Evolutionary conservation across 2,329 filamentous ascomycete species (phyloP).

Genomic region (Penicillium hesseltinei): DNA sequence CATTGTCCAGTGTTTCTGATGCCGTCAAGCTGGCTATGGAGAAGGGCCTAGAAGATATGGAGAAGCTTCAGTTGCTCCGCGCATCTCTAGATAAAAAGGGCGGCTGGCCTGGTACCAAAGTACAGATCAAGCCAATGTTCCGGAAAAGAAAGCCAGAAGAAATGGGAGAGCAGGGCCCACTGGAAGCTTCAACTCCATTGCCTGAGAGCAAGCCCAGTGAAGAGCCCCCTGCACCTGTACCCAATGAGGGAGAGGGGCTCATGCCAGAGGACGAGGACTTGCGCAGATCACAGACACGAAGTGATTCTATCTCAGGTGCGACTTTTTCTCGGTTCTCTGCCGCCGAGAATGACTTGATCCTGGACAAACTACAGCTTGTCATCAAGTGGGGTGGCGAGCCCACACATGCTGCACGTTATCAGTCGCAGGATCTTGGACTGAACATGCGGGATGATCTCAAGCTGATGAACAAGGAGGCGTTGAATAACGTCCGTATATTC

Average conservation of each 20-base stretch:
- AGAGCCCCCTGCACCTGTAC: conserved; percentile 23
- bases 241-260: conserved; percentile 21
- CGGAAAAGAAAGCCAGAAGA: conserved; percentile 76
- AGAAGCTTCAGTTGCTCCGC: conserved; percentile 80
- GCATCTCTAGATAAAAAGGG: conserved; percentile 92
- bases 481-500: conserved; percentile 91
- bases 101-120: conserved; percentile 91
- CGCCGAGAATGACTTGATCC: conserved; percentile 83
- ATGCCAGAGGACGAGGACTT: conserved; percentile 32
- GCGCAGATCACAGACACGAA: conserved; percentile 58
- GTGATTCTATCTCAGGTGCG: conserved; percentile 83
- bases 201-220: conserved; percentile 16
- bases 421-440: conserved; percentile 89
- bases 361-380: conserved; percentile 95
- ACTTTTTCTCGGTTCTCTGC: conserved; percentile 94
- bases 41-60: conserved; percentile 76
- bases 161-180: conserved; percentile 31
- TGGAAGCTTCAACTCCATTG: conserved; percentile 16
- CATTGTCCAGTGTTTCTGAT: conserved; percentile 80
- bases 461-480: conserved; percentile 84
- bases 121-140: conserved; percentile 99
- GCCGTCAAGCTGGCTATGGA: conserved; percentile 79
- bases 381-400: conserved; percentile 99
- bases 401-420: conserved; percentile 94
- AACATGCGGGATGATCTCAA: conserved; percentile 95